phyloP scores from a whole-genome alignment of 1,139 yeast species.

The Candida sp. region DNA sequence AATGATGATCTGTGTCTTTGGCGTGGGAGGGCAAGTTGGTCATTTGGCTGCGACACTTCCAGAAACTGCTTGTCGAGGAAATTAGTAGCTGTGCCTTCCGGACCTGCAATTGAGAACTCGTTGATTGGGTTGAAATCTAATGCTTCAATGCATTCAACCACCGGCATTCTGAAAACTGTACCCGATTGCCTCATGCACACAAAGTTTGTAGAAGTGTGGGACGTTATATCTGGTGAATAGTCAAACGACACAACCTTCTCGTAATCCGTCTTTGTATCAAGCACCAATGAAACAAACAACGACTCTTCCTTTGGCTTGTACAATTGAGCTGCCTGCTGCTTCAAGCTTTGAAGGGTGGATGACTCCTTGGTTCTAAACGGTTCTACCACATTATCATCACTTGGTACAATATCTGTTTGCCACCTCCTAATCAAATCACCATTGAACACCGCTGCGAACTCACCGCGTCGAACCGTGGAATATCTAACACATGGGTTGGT shows the following conservation, averaged over 20 bases:
- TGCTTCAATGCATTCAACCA: slow-evolving; percentile 67
- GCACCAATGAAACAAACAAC: slow-evolving; percentile 75
- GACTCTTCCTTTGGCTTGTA: slow-evolving; percentile 51
- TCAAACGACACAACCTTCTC: slow-evolving; percentile 89
- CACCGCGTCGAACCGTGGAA: slow-evolving; percentile 70
- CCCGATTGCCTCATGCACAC: slow-evolving; percentile 94
- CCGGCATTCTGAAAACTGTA: slow-evolving; percentile 81
- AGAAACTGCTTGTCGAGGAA: slow-evolving; percentile 26
- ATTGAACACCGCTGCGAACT: slow-evolving; percentile 79
- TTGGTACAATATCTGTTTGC: slow-evolving; percentile 72
- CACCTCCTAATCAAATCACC: slow-evolving; percentile 84
- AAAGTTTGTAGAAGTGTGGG: slow-evolving; percentile 55
- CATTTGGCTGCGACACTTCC: slow-evolving; percentile 7
- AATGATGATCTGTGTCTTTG: slow-evolving; percentile 11
- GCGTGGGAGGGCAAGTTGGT: slow-evolving; percentile 9
- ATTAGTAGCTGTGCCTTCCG: slow-evolving; percentile 56
- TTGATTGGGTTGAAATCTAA: slow-evolving; percentile 73
- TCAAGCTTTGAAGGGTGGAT: slow-evolving; percentile 28
- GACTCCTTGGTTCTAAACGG: slow-evolving; percentile 8
- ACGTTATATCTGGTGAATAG: slow-evolving; percentile 62
- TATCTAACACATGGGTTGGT: slow-evolving; percentile 72
- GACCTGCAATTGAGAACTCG: slow-evolving; percentile 70
- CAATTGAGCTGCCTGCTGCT: slow-evolving; percentile 37
- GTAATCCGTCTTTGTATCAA: slow-evolving; percentile 75
- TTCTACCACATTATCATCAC: slow-evolving; percentile 14